Conservation (phyloP, 23 red algal species). For the Gracilaria domingensis region DNA sequence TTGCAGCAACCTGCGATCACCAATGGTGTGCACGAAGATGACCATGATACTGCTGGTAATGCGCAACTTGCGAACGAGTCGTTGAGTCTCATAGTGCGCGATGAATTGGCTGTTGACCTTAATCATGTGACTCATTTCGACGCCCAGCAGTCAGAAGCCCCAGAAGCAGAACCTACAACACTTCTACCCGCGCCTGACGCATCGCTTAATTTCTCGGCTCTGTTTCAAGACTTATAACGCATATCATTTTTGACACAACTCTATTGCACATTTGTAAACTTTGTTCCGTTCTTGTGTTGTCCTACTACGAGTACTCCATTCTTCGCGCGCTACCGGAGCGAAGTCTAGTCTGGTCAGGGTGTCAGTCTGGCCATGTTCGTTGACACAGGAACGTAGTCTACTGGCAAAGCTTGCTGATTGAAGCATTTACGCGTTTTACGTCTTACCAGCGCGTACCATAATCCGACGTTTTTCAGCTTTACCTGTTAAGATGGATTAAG, state of each 20-base stretch:
- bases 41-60: background rate
- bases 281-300: background rate
- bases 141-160: background rate
- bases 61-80: background rate
- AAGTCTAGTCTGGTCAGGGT: background rate
- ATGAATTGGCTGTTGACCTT: conserved; percentile 24
- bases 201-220: conserved; percentile 18
- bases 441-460: too few species aligned
- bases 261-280: background rate
- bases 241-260: background rate
- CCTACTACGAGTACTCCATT: background rate
- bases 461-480: too few species aligned
- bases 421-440: too few species aligned
- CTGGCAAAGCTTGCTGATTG: too few species aligned
- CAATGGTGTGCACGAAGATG: background rate
- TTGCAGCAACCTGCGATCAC: background rate
- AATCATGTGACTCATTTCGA: background rate
- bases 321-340: background rate
- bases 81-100: background rate
- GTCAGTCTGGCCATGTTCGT: too few species aligned
- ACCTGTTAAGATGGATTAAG: too few species aligned
- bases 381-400: too few species aligned
- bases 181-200: background rate
- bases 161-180: background rate
- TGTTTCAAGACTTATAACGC: conserved; percentile 10